Evolutionary conservation across 2,329 filamentous ascomycete genomes (phyloP), one percentile per base, ranked within the genome.

Genomic region (Reticulascus tulasneorum): DNA sequence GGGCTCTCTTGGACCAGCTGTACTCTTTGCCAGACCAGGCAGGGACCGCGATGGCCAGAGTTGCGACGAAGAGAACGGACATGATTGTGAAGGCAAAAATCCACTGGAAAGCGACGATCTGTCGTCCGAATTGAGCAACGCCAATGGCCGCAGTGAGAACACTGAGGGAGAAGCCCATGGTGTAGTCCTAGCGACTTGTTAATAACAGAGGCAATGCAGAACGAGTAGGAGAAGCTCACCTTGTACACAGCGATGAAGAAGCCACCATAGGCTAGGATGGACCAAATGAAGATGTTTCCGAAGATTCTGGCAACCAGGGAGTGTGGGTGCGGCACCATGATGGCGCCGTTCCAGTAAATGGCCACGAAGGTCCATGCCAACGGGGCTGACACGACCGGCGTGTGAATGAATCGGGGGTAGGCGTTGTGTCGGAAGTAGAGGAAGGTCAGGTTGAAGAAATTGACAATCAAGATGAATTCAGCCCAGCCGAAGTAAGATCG

Each of bases 21-120:
- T 71, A 51, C 29, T 80, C 73, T 36, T 71, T 67, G 40, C 82
- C 82, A 10, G 78, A 70, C 53, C 80, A 69, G 16, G 74, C 74
- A 1, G 84, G 83, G 22, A 85, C 60, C 3, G 77, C 82, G 34
- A 88, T 68, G 12, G 73, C 60, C 3, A 86, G 51, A 2, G 84
- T 87, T 13, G 77, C 63, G 15, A 89, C 58, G 56, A 93, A 84
- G 35, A 94, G 75, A 18, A 86, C 56, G 1, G 71, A 77, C 72
- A 91, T 89, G 57, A 94, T 88, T 44, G 79, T 70, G 54, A 94
- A 93, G 22, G 88, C 85, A 58, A 94, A 94, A 62, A 94, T 91
- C 88, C 88, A 94, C 65, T 95, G 89, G 46, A 94, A 70, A 7
- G 86, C 85, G 47, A 94, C 71, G 40, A 82, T 61, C 56, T 88